A percentile compares a stretch with the other conserved stretches of the same genome.
Evolutionary conservation across 2,329 filamentous ascomycete species (phyloP).

Genomic region (Sarocladium oryzae): DNA sequence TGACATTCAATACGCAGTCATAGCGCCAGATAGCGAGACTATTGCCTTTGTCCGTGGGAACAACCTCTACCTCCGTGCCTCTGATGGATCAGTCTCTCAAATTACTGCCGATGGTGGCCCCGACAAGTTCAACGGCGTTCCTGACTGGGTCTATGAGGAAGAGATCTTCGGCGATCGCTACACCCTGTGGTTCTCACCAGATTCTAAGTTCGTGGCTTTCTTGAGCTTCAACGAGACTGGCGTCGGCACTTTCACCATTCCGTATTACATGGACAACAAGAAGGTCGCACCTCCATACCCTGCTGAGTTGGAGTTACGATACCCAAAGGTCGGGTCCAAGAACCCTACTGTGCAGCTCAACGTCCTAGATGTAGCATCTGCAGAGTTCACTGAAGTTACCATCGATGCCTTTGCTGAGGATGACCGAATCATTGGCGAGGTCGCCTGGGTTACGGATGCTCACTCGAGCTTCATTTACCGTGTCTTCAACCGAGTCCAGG

Average conservation of each 20-base stretch:
- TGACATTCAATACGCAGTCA: conserved; percentile 61
- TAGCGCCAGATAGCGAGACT: conserved; percentile 50
- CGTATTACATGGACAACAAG: conserved; percentile 58
- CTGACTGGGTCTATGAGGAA: conserved; percentile 78
- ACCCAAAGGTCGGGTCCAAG: conserved; percentile 62
- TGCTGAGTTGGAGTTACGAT: conserved; percentile 54
- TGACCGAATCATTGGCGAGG: conserved; percentile 60
- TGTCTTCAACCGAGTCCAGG: conserved; percentile 63
- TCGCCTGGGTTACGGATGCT: conserved; percentile 58
- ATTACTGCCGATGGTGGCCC: conserved; percentile 55
- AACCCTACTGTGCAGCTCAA: conserved; percentile 60
- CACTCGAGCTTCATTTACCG: conserved; percentile 58
- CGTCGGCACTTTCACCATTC: conserved; percentile 58
- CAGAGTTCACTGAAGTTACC: conserved; percentile 37
- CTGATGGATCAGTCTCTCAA: conserved; percentile 40
- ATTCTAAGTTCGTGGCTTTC: conserved; percentile 82
- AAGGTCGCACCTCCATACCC: conserved; percentile 55
- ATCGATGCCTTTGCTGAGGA: conserved; percentile 53
- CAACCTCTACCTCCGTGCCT: conserved; percentile 48
- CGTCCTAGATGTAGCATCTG: conserved; percentile 45
- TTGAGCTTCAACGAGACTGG: conserved; percentile 78
- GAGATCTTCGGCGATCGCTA: conserved; percentile 59
- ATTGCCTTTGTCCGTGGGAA: conserved; percentile 64
- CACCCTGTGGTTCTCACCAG: conserved; percentile 87
- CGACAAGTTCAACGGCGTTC: conserved; percentile 57